Percentiles rank a stretch among this genome's conserved stretches.
Conservation (phyloP, 2,329 filamentous ascomycete species). For the Ceratocystis colombiana region DNA sequence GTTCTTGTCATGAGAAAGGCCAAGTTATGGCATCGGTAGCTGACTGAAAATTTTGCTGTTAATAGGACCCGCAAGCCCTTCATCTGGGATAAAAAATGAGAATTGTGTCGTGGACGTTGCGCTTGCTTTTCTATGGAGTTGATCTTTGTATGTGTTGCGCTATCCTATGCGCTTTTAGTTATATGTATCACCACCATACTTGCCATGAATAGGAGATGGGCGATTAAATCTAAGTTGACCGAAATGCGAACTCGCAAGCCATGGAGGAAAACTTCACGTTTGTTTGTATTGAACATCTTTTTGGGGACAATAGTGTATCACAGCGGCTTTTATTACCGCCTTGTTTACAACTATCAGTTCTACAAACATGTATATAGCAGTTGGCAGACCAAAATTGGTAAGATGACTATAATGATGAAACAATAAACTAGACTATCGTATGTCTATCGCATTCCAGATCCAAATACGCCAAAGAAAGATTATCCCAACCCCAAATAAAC, state of each 20-base stretch:
- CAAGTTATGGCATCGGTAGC: neutral
- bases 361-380: no score
- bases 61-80: constrained; percentile 49
- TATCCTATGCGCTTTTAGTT: neutral
- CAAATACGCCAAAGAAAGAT: constrained; percentile 17
- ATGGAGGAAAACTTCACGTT: no score
- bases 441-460: constrained; percentile 15
- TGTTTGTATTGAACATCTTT: no score
- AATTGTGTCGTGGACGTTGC: neutral
- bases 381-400: neutral
- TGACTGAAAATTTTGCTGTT: constrained; percentile 7
- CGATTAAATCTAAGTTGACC: neutral
- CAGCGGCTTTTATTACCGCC: no score
- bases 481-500: neutral
- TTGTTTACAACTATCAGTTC: no score
- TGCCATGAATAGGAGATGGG: neutral
- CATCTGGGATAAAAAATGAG: constrained; percentile 40
- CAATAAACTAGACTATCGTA: constrained; percentile 5
- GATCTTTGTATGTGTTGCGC: neutral
- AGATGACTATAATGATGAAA: constrained; percentile 1
- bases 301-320: no score
- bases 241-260: no score
- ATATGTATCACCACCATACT: constrained; percentile 22
- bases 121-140: constrained; percentile 1
- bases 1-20: neutral